phyloP scores from a whole-genome alignment of 495 filamentous ascomycete genomes.

The Extremus antarcticus region DNA sequence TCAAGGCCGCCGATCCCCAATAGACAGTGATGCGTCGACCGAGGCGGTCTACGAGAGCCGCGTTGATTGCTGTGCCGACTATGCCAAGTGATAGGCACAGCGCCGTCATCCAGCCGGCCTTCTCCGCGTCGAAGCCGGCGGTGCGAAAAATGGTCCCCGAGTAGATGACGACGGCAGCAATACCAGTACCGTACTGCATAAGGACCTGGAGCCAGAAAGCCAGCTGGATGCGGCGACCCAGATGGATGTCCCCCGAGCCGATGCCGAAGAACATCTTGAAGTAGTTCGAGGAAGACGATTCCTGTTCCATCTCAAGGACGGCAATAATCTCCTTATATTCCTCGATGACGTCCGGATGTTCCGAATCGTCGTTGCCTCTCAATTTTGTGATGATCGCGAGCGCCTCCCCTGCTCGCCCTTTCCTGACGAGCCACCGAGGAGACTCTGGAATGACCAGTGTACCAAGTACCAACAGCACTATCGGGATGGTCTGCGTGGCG shows the following conservation, averaged over 20 bases:
- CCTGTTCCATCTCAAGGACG: constrained; percentile 23
- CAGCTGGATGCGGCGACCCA: constrained; percentile 27
- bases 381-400: constrained; percentile 16
- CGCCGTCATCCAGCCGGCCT: not conserved
- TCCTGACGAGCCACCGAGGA: constrained; percentile 5
- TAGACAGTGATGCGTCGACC: not conserved
- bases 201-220: constrained; percentile 30
- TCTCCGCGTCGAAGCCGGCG: constrained; percentile 16
- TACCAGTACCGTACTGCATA: constrained; percentile 24
- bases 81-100: not conserved
- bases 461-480: not conserved
- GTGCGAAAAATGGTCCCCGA: constrained; percentile 10
- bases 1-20: not conserved
- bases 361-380: not conserved
- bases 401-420: constrained; percentile 16
- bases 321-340: constrained; percentile 12
- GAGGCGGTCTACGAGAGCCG: not conserved
- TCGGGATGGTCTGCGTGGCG: not conserved
- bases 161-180: constrained; percentile 27
- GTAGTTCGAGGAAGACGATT: constrained; percentile 19
- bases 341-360: not conserved
- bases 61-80: constrained; percentile 4
- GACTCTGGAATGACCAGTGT: not conserved
- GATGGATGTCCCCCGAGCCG: constrained; percentile 24
- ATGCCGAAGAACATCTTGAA: constrained; percentile 27